Evolutionary conservation across 768 basidiomycete species (phyloP), one percentile per base, ranked within the genome.

Genomic region (Scleroderma bovista): DNA sequence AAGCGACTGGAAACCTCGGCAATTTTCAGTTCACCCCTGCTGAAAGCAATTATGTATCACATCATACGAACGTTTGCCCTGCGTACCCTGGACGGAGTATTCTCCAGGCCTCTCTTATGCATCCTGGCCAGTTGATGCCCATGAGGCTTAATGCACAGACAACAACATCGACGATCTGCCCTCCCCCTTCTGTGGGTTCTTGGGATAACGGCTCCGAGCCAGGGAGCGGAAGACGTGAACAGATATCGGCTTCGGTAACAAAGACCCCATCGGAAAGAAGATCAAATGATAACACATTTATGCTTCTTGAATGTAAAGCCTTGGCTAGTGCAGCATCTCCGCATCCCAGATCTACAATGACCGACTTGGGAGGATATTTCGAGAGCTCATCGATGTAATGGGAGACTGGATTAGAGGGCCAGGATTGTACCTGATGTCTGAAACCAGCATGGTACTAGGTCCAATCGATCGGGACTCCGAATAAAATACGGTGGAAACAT

Each of bases 61-160:
- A 19, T 33, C 9, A 48, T 39, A 42, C 37, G 19, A 48, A 51
- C 40, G 31, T 29, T 5, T 29, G 9, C 16, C 26, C 26, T 48
- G 72, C 86, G 60, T 58, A 95, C 95, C 79, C 80, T n/a, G 78
- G 68, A 65, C 83, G 87, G 34, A 98, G 72, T 36, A 98, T 79
- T 56, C 96, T 75, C 81, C 90, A 89, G 8, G 89, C 87, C 65
- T 99, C 94, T 23, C 86, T 76, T 23, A 98, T 77, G 59, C 91
- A 91, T 40, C 75, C 76, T n/a, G 89, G 79, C 96, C 96, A 99
- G 63, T 99, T 97, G 15, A 84, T 88, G 29, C 90, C 88, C 96
- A 99, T 99, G 54, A 99, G 74, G 61, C 94, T 97, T 56, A 99
- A 75, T 20, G 94, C 90, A 64, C 93, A 98, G 20, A 98, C 85